Conservation (phyloP, 345 rosid species). For the Lenwebbia sp. region DNA sequence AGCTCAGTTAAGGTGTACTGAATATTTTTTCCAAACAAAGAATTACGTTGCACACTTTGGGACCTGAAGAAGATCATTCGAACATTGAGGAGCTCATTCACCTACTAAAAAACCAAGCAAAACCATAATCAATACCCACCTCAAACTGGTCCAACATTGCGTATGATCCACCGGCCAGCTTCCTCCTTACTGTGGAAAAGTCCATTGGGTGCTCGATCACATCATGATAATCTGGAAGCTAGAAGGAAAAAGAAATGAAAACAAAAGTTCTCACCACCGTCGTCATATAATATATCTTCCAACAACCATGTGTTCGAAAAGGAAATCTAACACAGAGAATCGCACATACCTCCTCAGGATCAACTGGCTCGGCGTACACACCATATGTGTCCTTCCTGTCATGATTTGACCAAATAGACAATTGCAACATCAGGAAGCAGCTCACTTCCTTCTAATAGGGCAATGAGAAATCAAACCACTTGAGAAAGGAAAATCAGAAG, state of each 20-base stretch:
- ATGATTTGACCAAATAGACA: slow-evolving; percentile 8
- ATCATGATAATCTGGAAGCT: slow-evolving; percentile 88
- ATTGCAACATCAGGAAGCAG: slow-evolving; percentile 6
- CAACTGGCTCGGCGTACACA: slow-evolving; percentile 91
- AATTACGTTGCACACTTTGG: background rate
- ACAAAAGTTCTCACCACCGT: background rate
- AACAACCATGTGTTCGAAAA: background rate
- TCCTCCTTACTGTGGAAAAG: slow-evolving; percentile 70
- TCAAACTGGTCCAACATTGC: slow-evolving; percentile 54
- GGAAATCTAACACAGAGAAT: background rate
- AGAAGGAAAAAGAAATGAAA: slow-evolving; percentile 1
- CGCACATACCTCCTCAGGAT: slow-evolving; percentile 74
- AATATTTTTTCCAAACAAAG: background rate
- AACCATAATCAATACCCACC: slow-evolving; percentile 24
- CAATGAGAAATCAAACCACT: background rate
- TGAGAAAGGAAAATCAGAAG: background rate
- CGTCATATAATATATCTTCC: background rate
- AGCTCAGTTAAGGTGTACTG: background rate
- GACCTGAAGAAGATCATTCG: background rate
- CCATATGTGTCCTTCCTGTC: slow-evolving; percentile 95
- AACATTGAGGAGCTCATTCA: background rate
- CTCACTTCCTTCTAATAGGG: background rate
- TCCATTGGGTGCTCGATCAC: slow-evolving; percentile 83
- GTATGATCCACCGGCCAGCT: slow-evolving; percentile 66
- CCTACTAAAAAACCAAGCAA: background rate